Base-by-base conservation (phyloP, 148 eudicot species). In the Arctostaphylos glauca region DNA sequence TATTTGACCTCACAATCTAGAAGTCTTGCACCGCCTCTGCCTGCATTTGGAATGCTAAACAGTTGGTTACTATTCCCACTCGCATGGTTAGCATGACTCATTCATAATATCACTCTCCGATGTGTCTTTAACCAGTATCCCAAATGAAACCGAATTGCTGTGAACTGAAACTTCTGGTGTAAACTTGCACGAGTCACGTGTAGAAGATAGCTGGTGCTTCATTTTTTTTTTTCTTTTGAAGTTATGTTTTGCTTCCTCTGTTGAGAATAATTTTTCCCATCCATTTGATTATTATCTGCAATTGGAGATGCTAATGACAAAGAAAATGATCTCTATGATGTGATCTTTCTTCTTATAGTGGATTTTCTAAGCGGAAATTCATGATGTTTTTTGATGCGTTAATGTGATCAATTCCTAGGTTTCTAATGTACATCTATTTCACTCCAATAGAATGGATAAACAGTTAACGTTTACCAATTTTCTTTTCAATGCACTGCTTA, bases 341-440 rank as follows among this genome's bases (percentile, higher is more conserved):
- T 75, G 60, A 58, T 48, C 79, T 58, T 46, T 74, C 71, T 82
- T 58, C 19, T 14, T 74, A 13, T 38, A 13, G 49, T n/a, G 58
- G 21, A 4, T 23, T 52, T 64, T 73, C 66, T 49, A 2, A 31
- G 14, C 9, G 6, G 41, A 21, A 21, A 43, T 53, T 5, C 9
- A 23, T 23, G 49, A 10, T 74, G 49, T 25, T 60, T 52, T n/a
- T 46, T 74, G 47, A 21, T 23, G 58, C 31, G 44, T 44, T 55
- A 23, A 48, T 49, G 56, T 82, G 79, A 21, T 53, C 18, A 49
- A 53, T 82, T 81, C 19, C 16, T 31, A 48, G 58, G 48, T 25
- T 74, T 41, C 43, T 64, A 4, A 43, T 12, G 70, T 21, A 15
- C 66, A 10, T 21, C 15, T 74, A 53, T 43, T 53, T 6, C 46